phyloP scores from a whole-genome alignment of 2,329 filamentous ascomycete species.

The Xylariales sp. region DNA sequence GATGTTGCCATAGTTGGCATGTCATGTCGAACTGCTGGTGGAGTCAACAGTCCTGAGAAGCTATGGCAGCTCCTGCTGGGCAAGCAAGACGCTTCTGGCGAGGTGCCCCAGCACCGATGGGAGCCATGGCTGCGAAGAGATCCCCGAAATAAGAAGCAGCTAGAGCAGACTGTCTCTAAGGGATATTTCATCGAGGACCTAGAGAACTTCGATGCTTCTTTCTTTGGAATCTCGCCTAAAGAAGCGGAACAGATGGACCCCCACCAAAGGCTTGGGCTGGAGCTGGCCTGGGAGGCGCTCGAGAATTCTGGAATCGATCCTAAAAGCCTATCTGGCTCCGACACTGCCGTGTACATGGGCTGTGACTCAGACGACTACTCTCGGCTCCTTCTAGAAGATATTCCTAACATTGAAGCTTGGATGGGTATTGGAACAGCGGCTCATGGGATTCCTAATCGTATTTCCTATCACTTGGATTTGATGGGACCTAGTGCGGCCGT shows the following conservation, averaged over 20 bases:
- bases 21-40: conserved; percentile 38
- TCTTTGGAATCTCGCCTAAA: conserved; percentile 33
- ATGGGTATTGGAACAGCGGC: conserved; percentile 55
- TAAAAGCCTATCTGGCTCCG: conserved; percentile 51
- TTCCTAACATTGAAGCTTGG: conserved; percentile 53
- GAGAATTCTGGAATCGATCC: conserved; percentile 53
- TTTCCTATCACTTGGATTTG: too few species aligned
- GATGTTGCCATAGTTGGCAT: conserved; percentile 40
- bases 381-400: conserved; percentile 52
- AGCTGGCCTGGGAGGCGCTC: conserved; percentile 36
- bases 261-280: conserved; percentile 31
- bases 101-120: conserved; percentile 37
- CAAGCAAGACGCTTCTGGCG: conserved; percentile 34
- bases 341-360: conserved; percentile 50
- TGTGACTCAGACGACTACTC: conserved; percentile 53
- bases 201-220: conserved; percentile 31
- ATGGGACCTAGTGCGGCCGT: too few species aligned
- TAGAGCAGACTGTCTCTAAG: conserved; percentile 36
- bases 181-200: conserved; percentile 34
- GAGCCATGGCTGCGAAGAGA: conserved; percentile 37
- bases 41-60: conserved; percentile 34
- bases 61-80: conserved; percentile 36
- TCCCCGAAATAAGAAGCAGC: conserved; percentile 34
- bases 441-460: conserved; percentile 49
- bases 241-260: conserved; percentile 39